Conservation (phyloP, 2,329 filamentous ascomycete genomes). For the Niveomyces coronatus region DNA sequence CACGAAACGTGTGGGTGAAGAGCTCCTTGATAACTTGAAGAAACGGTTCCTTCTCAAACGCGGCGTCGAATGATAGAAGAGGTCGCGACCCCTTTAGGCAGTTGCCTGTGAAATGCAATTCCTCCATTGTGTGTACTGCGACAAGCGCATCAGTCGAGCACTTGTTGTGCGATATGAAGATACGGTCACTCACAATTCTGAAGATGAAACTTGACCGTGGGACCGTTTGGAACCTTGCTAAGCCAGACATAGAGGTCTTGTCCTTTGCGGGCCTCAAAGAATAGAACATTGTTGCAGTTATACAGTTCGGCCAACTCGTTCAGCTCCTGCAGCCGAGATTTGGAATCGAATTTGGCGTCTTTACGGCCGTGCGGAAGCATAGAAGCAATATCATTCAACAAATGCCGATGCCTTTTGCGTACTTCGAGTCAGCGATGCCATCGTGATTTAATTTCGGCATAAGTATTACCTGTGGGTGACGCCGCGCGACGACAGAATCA, state of each 20-base stretch:
- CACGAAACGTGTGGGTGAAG: constrained; percentile 81
- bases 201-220: constrained; percentile 57
- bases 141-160: constrained; percentile 14
- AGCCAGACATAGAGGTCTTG: constrained; percentile 94
- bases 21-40: constrained; percentile 80
- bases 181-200: constrained; percentile 62
- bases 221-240: constrained; percentile 69
- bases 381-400: constrained; percentile 78
- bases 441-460: too few species aligned
- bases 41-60: constrained; percentile 74
- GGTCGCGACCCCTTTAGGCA: constrained; percentile 89
- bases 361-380: constrained; percentile 88
- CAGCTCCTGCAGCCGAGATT: constrained; percentile 74
- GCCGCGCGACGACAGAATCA: constrained; percentile 86
- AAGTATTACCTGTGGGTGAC: constrained; percentile 81
- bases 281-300: constrained; percentile 90
- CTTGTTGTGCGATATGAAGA: neutral
- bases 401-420: constrained; percentile 67
- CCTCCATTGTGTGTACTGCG: constrained; percentile 89
- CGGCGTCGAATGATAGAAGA: constrained; percentile 80
- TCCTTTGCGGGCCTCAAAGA: constrained; percentile 90
- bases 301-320: constrained; percentile 70
- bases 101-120: constrained; percentile 94
- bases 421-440: constrained; percentile 10
- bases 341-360: constrained; percentile 94